Percentiles rank a stretch among this genome's conserved stretches.
Evolutionary conservation across 2,329 filamentous ascomycete species (phyloP).

Genomic region (Aureobasidium vineae): DNA sequence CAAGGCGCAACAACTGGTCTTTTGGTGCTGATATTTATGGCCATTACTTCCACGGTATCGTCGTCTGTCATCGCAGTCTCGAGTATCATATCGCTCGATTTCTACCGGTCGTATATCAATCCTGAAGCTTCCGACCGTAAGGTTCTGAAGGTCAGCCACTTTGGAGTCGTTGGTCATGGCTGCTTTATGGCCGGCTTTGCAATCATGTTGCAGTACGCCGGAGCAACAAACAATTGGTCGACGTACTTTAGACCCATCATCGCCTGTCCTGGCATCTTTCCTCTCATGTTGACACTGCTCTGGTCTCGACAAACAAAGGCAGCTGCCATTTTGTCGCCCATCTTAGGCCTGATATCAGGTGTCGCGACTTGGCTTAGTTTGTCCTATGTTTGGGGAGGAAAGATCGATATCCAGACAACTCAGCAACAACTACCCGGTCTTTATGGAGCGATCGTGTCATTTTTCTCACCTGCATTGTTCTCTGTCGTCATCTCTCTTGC

Average conservation of each 20-base stretch:
- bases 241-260: constrained; percentile 46
- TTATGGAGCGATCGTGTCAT: constrained; percentile 48
- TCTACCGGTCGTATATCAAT: constrained; percentile 54
- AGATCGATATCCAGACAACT: constrained; percentile 45
- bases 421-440: constrained; percentile 45
- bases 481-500: constrained; percentile 47
- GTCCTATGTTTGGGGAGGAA: constrained; percentile 43
- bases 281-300: constrained; percentile 46
- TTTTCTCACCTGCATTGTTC: constrained; percentile 50
- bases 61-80: constrained; percentile 54
- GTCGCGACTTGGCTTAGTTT: constrained; percentile 48
- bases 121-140: constrained; percentile 46
- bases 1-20: constrained; percentile 45
- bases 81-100: constrained; percentile 52
- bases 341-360: constrained; percentile 47
- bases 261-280: constrained; percentile 48
- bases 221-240: constrained; percentile 51
- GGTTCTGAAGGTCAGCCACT: constrained; percentile 48
- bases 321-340: constrained; percentile 48
- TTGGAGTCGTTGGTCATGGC: constrained; percentile 50
- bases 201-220: constrained; percentile 50
- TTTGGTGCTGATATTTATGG: constrained; percentile 54
- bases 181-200: constrained; percentile 51
- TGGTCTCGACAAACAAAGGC: constrained; percentile 49
- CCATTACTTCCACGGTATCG: constrained; percentile 51